Percentiles rank a stretch among this genome's conserved stretches.
Evolutionary conservation across 495 filamentous ascomycete species (phyloP).

Genomic region (Articulospora tetracladia): DNA sequence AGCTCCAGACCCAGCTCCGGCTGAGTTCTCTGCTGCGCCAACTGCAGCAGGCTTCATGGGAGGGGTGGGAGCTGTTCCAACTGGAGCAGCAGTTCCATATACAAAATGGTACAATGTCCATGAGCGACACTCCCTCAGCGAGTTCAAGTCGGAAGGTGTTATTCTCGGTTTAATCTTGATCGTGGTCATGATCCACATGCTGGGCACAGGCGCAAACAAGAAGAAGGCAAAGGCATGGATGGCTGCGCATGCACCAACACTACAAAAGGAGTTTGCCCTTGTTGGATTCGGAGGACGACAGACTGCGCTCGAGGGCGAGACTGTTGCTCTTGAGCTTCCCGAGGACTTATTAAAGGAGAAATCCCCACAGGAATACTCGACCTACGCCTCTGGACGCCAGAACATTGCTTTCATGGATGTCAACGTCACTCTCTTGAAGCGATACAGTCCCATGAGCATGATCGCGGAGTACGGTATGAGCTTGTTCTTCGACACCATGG

Average conservation of each 20-base stretch:
- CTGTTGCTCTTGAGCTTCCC: constrained; percentile 25
- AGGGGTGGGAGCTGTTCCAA: constrained; percentile 32
- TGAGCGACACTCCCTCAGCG: constrained; percentile 74
- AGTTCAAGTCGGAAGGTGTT: constrained; percentile 85
- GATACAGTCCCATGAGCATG: constrained; percentile 81
- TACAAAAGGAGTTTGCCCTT: constrained; percentile 81
- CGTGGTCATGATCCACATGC: constrained; percentile 73
- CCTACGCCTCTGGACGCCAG: constrained; percentile 91
- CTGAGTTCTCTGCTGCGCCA: constrained; percentile 32
- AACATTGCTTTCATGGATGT: constrained; percentile 91
- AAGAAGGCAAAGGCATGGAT: constrained; percentile 79
- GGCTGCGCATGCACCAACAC: constrained; percentile 60
- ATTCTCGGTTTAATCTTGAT: constrained; percentile 71
- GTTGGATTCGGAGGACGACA: constrained; percentile 66
- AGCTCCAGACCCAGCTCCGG: constrained; percentile 60
- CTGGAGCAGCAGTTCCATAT: constrained; percentile 54
- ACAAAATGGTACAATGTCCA: constrained; percentile 97
- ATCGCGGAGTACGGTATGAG: constrained; percentile 68
- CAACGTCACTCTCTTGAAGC: constrained; percentile 76
- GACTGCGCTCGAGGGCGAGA: constrained; percentile 33
- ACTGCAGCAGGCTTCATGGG: constrained; percentile 15
- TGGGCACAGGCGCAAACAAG: constrained; percentile 78
- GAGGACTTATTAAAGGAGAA: constrained; percentile 76
- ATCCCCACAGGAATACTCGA: constrained; percentile 73
- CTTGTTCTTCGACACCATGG: constrained; percentile 70